These are phyloP conservation scores for Spiromastix sp. DNA, from an alignment of 2,329 filamentous ascomycete species.

Conservation along the genomic window DNA sequence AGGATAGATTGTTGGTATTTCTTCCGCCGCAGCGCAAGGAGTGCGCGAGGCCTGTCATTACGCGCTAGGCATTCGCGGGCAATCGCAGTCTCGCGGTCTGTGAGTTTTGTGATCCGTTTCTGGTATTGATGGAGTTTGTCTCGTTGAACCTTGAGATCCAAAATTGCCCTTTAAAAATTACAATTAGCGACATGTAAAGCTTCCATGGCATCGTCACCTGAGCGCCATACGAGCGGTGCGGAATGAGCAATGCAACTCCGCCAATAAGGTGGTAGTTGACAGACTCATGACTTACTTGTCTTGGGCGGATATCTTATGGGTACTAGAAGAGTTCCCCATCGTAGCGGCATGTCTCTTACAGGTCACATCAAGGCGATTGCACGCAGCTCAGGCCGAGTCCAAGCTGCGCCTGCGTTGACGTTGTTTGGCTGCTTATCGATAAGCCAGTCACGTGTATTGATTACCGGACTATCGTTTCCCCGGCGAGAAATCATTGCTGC, in stretches of 20 bases:
- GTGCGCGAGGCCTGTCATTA: constrained; percentile 69
- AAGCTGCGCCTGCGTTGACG: too few species aligned
- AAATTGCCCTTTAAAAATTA: constrained; percentile 57
- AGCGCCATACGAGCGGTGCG: background rate
- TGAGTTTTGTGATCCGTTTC: constrained; percentile 75
- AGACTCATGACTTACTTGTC: constrained; percentile 57
- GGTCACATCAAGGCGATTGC: too few species aligned
- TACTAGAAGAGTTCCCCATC: constrained; percentile 57
- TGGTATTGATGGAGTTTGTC: constrained; percentile 97
- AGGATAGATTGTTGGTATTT: constrained; percentile 93
- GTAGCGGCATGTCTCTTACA: constrained; percentile 21
- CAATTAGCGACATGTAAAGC: constrained; percentile 3
- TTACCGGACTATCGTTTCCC: too few species aligned
- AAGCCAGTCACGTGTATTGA: too few species aligned
- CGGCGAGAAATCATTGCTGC: too few species aligned
- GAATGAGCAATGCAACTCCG: background rate
- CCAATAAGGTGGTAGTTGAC: background rate
- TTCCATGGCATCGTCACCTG: too few species aligned
- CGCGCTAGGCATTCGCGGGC: constrained; percentile 71
- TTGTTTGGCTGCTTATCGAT: too few species aligned
- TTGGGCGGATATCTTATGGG: constrained; percentile 62
- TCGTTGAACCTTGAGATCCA: constrained; percentile 94
- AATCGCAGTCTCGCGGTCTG: constrained; percentile 75
- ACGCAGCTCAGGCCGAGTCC: too few species aligned
- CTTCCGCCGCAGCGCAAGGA: constrained; percentile 82